Conservation (phyloP, 148 eudicot genomes). For the Polygonum maritimum region DNA sequence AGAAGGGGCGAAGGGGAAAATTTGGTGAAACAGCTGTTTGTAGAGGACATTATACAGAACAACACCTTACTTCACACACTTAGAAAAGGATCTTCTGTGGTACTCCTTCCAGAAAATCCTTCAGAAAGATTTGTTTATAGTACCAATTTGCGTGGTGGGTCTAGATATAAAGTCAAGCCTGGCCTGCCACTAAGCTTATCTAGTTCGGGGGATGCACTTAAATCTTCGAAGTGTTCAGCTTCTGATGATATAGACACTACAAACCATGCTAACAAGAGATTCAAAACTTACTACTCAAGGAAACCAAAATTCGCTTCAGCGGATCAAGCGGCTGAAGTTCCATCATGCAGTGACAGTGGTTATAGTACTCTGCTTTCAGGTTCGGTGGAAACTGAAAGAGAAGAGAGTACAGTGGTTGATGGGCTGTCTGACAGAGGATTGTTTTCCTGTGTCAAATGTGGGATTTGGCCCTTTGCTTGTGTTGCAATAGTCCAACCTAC, state of each 20-base stretch:
- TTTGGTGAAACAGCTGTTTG: conserved; percentile 70
- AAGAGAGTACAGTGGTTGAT: conserved; percentile 34
- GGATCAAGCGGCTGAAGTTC: conserved; percentile 14
- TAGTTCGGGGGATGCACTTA: conserved; percentile 32
- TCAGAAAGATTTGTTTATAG: conserved; percentile 41
- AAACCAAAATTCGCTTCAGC: conserved; percentile 37
- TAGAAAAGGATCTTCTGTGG: conserved; percentile 66
- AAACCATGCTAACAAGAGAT: conserved; percentile 39
- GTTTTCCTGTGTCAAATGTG: conserved; percentile 96
- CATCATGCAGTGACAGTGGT: conserved; percentile 14
- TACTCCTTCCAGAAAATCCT: conserved; percentile 75
- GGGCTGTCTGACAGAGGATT: conserved; percentile 52
- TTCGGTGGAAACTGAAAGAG: conserved; percentile 24
- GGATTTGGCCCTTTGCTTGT: conserved; percentile 90
- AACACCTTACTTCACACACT: conserved; percentile 58
- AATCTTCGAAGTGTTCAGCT: conserved; percentile 29
- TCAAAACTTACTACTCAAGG: conserved; percentile 25
- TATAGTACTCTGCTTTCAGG: conserved; percentile 14
- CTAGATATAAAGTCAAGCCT: conserved; percentile 32
- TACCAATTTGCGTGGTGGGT: conserved; percentile 42
- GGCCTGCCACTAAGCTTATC: conserved; percentile 39
- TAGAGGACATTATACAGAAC: conserved; percentile 68
- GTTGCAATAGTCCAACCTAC: conserved; percentile 83
- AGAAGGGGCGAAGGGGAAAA: conserved; percentile 81
- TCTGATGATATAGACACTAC: conserved; percentile 27